Evolutionary conservation across 2,329 filamentous ascomycete genomes (phyloP), one percentile per base, ranked within the genome.

Genomic region (Colletotrichum lindemuthianum): DNA sequence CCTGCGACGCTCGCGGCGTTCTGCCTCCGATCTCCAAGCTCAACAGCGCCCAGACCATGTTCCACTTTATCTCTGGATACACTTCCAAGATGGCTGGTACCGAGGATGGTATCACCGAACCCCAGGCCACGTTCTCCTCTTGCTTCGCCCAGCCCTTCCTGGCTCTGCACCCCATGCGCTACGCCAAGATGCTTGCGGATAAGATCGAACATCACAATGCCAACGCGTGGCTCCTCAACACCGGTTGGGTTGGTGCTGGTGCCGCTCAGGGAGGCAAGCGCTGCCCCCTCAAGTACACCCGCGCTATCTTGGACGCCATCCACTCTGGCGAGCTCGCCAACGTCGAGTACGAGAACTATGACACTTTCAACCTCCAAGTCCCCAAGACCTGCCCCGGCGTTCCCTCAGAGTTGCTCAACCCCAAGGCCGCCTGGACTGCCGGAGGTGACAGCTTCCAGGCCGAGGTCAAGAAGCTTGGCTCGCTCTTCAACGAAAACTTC

Each of bases 41-140:
- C 77, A 89, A 91, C 85, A 88, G 91, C 69, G 89, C 92, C 74
- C 96, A 98, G 84, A 97, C 93, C 79, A 98, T 99, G 95, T 99
- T 98, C 90, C 96, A 99, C 87, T 99, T 99, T 89, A 99, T 99
- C 82, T 97, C 92, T 15, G 96, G 96, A 73, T 99, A 99, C 87
- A 99, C 96, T 69, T 98, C 95, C 77, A 99, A 99, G 90, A 99
- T 99, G 96, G 96, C 96, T 70, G 96, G 96, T 75, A 99, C 96
- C 39, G 96, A 99, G 84, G 93, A 97, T 70, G 96, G 96, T 75
- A 89, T 99, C 70, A 96, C 92, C 9, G 96, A 99, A 83, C 96
- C 96, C 69, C 93, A 98, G 82, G 96, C 96, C 32, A 99, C 96
- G 74, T 99, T 99, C 89, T 98, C 94, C 33, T 96, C 94, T 57